Evolutionary conservation across 2,329 filamentous ascomycete species (phyloP), one percentile per base, ranked within the genome.

Genomic region (Cladosporium colombiae): DNA sequence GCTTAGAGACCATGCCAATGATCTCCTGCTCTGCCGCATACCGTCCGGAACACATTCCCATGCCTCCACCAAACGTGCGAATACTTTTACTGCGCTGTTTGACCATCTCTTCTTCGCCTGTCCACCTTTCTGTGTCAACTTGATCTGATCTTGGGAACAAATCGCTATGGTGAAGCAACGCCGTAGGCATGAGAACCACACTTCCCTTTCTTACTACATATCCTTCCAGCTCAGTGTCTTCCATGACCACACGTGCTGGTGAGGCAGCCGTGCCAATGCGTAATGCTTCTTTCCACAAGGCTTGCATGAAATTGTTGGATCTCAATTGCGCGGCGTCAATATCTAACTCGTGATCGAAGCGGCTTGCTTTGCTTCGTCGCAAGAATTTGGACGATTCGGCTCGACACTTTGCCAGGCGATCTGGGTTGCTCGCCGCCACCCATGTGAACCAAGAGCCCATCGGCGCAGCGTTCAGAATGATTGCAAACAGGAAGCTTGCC

Each of bases 241-340:
- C 60, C 65, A 66, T 66, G 18, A 66, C 65, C 8, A 66, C 65
- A 21, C 65, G 53, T 18, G 65, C 65, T n/a, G 65, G 50, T 2
- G 65, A 52, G 52, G 50, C 58, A 6, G 65, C 65, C 11, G 65
- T 64, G 10, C 65, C 65, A 2, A 66, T 44, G 13, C 65, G 60
- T n/a, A 66, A 27, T 0, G 60, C 61, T 55, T 66, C 65, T 7
- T 58, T 55, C 65, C 65, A 66, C 11, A 66, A 27, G 11, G 50
- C 65, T 21, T 66, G 65, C 27, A 66, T 59, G 40, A 27, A 66
- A 3, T 4, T 8, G 44, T 59, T 63, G 18, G 50, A 14, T 44
- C 37, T 64, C 16, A 66, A 16, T 13, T 33, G 27, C 2, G 50
- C 25, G 2, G 27, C 50, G 18, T 53, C 50, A 7, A 53, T 29